A percentile compares a stretch with the other conserved stretches of the same genome.
Conservation (phyloP, 805 yeast genomes). For the Scheffersomyces ergatensis region DNA sequence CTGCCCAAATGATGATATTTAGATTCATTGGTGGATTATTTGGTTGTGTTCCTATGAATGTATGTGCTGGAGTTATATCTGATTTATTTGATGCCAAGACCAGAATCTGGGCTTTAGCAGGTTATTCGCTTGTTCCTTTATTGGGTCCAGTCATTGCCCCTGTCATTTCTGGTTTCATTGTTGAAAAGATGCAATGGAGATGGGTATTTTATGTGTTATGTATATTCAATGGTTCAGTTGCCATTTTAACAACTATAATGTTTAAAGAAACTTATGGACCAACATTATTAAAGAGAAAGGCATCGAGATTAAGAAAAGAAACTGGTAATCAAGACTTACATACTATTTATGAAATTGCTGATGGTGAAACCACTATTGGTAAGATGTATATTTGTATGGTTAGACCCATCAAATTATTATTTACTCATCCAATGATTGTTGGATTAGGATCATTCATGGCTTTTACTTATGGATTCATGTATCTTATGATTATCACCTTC, state of each 20-base stretch:
- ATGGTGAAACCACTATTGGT: constrained; percentile 20
- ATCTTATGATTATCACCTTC: constrained; percentile 38
- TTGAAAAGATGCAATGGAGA: constrained; percentile 29
- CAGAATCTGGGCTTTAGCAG: constrained; percentile 34
- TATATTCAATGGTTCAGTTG: constrained; percentile 33
- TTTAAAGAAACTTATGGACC: constrained; percentile 38
- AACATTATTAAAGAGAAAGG: constrained; percentile 25
- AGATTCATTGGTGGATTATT: constrained; percentile 36
- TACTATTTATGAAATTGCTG: constrained; percentile 35
- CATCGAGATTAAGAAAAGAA: constrained; percentile 22
- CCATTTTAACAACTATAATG: constrained; percentile 26
- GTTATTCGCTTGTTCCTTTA: constrained; percentile 34
- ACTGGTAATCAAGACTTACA: constrained; percentile 37
- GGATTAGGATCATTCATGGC: constrained; percentile 43
- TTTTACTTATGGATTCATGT: constrained; percentile 40
- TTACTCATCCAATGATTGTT: constrained; percentile 35
- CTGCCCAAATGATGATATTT: constrained; percentile 30
- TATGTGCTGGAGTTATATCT: constrained; percentile 37
- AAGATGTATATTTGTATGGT: constrained; percentile 22
- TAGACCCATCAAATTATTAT: constrained; percentile 31
- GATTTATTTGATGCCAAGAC: constrained; percentile 33
- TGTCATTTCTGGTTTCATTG: constrained; percentile 34
- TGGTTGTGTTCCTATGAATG: constrained; percentile 37
- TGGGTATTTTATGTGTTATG: constrained; percentile 36
- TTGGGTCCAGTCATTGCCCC: constrained; percentile 40